phyloP scores from a whole-genome alignment of 208 protist species.

The Acanthamoeba castellanii region DNA sequence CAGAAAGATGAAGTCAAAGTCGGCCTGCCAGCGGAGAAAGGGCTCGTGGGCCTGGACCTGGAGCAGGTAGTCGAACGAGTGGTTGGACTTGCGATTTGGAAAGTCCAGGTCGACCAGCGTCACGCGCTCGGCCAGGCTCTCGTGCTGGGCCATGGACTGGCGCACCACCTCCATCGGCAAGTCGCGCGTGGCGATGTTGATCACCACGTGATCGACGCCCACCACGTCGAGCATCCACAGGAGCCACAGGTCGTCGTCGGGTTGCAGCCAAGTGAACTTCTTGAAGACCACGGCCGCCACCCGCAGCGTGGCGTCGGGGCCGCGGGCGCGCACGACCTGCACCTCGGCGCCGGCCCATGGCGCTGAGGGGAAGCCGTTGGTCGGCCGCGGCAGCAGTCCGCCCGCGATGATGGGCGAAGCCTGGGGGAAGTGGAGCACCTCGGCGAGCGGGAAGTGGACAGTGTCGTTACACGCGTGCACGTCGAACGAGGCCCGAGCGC shows the following conservation, averaged over 20 bases:
- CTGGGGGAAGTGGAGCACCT: not conserved
- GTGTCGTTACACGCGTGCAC: not conserved
- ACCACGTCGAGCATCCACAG: slow-evolving; percentile 24
- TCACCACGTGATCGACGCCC: not conserved
- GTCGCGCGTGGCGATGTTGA: not conserved
- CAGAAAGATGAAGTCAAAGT: not conserved
- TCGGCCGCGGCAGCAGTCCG: not conserved
- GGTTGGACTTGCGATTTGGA: not conserved
- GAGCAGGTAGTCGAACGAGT: not conserved
- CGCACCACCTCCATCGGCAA: not conserved
- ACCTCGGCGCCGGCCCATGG: not conserved
- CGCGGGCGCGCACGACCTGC: not conserved
- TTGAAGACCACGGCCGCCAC: not conserved
- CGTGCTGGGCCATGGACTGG: not conserved
- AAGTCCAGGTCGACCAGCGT: slow-evolving; percentile 3
- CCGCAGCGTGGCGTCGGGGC: not conserved
- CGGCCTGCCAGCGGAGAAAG: not conserved
- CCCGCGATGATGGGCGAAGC: not conserved
- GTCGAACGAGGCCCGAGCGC: not conserved
- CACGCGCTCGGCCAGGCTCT: not conserved
- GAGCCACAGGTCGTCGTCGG: not conserved
- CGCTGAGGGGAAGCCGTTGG: not conserved
- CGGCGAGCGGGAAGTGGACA: not conserved
- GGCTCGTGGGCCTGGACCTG: not conserved
- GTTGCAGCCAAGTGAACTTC: not conserved